Evolutionary conservation across 306 rosid genomes (phyloP), one percentile per base, ranked within the genome.

Genomic region (Citrullus amarus): DNA sequence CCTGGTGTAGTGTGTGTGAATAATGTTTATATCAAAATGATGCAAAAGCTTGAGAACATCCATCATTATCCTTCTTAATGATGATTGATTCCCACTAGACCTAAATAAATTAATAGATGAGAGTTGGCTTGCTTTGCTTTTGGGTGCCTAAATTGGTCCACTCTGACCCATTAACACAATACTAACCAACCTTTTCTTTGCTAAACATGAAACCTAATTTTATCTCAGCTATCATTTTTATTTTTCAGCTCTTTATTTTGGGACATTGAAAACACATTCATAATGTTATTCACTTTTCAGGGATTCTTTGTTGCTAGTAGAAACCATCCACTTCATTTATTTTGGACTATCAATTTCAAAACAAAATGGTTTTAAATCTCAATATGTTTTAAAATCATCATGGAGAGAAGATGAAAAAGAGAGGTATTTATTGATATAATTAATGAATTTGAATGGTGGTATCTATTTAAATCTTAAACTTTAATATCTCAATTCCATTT

Each of bases 121-220:
- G 61, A 72, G 77, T 73, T 73, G 77, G 77, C 46, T 30, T 73
- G 60, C 38, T 72, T 8, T 72, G 59, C 60, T 28, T 72, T 72
- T 50, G 8, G 77, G 60, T 72, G 58, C 48, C 77, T 28, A 15
- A 72, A 72, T 25, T 72, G 77, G 77, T 73, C 77, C 77, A 73
- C 77, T 51, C 61, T 73, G 16, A 50, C 77, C 77, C 61, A 73
- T 73, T 7, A 28, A 48, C 51, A 46, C 5, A 48, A 13, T 12
- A 48, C 53, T 2, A 30, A 46, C 12, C 15, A 25, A 6, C 5
- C 5, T 44, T 34, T 34, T 63, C 10, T 61, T 41, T 43, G 38
- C 13, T 48, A 71, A 71, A 28, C 14, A 48, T 71, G 34, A 2
- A 39, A 12, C 32, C 55, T 18, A 68, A 68, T 39, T 2, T 43